These are phyloP conservation scores for Kwoniella heveanensis DNA, from an alignment of 768 basidiomycete genomes.

Conservation along the genomic window DNA sequence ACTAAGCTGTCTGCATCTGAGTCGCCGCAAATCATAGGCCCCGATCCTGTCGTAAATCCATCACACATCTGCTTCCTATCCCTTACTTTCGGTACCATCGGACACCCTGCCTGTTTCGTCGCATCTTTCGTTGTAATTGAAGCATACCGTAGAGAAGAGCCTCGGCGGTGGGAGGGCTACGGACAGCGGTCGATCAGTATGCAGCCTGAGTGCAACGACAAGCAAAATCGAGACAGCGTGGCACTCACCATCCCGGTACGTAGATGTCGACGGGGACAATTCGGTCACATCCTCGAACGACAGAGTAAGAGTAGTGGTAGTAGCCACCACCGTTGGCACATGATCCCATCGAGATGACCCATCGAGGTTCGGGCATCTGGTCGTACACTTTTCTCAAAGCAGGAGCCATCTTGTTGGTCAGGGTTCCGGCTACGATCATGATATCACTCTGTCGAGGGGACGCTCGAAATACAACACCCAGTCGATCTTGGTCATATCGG, in stretches of 20 bases:
- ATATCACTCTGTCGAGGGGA: conserved; percentile 95
- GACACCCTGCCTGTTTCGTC: conserved; percentile 79
- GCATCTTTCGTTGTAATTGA: conserved; percentile 95
- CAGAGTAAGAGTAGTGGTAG: conserved; percentile 98
- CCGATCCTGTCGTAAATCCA: no score
- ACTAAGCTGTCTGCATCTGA: not conserved
- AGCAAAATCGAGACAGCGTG: conserved; percentile 2
- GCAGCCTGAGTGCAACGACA: no score
- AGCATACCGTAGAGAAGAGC: conserved; percentile 87
- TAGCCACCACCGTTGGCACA: conserved; percentile 87
- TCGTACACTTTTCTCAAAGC: conserved; percentile 74
- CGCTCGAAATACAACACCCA: conserved; percentile 98
- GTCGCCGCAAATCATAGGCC: no score
- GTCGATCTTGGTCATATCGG: conserved; percentile 95
- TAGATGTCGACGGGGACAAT: conserved; percentile 99
- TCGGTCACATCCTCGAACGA: conserved; percentile 96
- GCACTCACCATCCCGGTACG: conserved; percentile 82
- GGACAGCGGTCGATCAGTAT: not conserved
- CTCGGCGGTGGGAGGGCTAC: conserved; percentile 67
- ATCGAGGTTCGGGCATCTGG: conserved; percentile 98
- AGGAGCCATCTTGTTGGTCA: conserved; percentile 99
- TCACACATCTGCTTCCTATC: not conserved
- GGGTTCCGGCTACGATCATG: conserved; percentile 98
- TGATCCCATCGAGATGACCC: conserved; percentile 99
- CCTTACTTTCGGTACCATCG: conserved; percentile 67